A percentile compares a stretch with the other conserved stretches of the same genome.
Evolutionary conservation across 768 basidiomycete species (phyloP).

Genomic region (Phlebiopsis flavidoalba): DNA sequence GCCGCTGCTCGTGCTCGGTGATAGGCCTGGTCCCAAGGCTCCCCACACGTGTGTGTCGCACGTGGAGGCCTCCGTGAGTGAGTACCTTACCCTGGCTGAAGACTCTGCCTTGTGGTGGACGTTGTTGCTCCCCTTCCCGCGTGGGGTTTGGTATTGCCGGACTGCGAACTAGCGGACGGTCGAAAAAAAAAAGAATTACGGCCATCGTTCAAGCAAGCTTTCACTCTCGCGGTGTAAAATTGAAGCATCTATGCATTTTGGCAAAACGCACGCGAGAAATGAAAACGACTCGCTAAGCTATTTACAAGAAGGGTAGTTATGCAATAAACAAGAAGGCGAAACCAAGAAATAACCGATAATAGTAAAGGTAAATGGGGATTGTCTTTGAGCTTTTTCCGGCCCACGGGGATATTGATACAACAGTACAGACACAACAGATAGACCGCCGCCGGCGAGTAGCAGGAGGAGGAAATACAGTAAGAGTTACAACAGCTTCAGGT

Average conservation of each 20-base stretch:
- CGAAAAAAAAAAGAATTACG: not conserved
- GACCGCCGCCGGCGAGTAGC: slow-evolving; percentile 5
- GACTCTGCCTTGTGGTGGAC: not conserved
- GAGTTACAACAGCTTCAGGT: not conserved
- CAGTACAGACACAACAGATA: not conserved
- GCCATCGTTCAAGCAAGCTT: not conserved
- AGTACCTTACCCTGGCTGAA: not conserved
- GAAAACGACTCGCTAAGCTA: slow-evolving; percentile 11
- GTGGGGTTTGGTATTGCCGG: not conserved
- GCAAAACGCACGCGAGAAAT: not conserved
- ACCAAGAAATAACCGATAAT: not conserved
- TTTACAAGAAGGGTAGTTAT: slow-evolving; percentile 20
- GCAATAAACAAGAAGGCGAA: slow-evolving; percentile 5
- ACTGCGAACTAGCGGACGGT: too few species aligned
- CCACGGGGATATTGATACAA: not conserved
- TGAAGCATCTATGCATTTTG: not conserved
- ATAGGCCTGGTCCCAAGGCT: not conserved
- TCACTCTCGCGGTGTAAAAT: not conserved
- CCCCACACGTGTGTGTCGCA: slow-evolving; percentile 1
- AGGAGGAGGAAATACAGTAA: slow-evolving; percentile 6
- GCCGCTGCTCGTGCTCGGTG: not conserved
- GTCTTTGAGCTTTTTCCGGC: not conserved
- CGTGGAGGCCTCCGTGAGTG: not conserved
- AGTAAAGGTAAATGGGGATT: not conserved
- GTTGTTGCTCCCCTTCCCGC: not conserved